phyloP scores from a whole-genome alignment of 208 protist species.

The Angomonas desouzai region DNA sequence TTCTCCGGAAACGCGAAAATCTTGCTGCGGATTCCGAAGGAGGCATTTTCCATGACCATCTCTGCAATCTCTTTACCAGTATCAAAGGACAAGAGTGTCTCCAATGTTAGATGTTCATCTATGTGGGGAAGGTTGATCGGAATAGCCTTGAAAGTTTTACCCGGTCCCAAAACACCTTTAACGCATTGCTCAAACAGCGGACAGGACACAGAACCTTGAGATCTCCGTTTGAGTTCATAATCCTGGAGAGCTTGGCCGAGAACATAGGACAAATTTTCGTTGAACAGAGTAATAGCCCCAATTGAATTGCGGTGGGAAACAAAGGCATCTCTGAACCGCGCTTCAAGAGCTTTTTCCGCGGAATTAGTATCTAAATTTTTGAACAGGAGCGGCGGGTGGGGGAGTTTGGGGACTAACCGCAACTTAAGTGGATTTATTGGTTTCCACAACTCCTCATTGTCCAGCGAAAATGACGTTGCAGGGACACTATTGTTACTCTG shows the following conservation, averaged over 20 bases:
- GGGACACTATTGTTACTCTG: constrained; percentile 55
- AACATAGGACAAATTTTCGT: constrained; percentile 74
- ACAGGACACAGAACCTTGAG: constrained; percentile 34
- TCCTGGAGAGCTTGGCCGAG: constrained; percentile 72
- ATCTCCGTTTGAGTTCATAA: constrained; percentile 76
- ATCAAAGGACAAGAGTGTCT: constrained; percentile 36
- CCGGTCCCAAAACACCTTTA: constrained; percentile 74
- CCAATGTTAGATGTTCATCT: constrained; percentile 60
- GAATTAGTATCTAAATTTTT: constrained; percentile 21
- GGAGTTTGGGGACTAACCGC: constrained; percentile 73
- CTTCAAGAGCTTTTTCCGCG: neutral
- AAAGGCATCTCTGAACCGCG: constrained; percentile 34
- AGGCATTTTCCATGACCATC: constrained; percentile 61
- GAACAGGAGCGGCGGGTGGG: constrained; percentile 61
- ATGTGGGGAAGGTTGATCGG: constrained; percentile 86
- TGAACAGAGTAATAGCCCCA: constrained; percentile 66
- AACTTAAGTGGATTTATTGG: constrained; percentile 87
- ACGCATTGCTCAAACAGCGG: constrained; percentile 82
- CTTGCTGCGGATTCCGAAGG: constrained; percentile 71
- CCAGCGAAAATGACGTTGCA: constrained; percentile 74
- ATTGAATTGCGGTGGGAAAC: constrained; percentile 66
- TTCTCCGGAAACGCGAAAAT: constrained; percentile 83
- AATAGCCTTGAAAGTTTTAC: constrained; percentile 89
- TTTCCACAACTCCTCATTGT: constrained; percentile 90
- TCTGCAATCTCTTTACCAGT: constrained; percentile 86